Evolutionary conservation across 2,329 filamentous ascomycete species (phyloP).

Genomic region (Nigrospora osmanthi): DNA sequence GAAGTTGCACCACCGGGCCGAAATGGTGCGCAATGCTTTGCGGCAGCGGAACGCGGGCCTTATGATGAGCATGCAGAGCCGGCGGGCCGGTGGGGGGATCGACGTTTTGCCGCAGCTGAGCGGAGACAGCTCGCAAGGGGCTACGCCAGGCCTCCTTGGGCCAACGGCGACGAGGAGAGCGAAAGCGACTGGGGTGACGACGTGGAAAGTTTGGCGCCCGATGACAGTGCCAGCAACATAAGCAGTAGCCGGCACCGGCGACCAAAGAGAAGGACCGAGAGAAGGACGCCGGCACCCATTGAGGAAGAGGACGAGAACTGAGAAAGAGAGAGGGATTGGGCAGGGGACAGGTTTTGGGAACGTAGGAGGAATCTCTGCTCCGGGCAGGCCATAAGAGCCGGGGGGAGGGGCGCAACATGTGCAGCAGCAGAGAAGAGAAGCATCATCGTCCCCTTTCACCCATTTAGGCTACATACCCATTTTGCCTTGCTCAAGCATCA

Average conservation of each 20-base stretch:
- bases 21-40: conserved; percentile 68
- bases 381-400: too few species aligned
- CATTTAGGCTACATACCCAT: too few species aligned
- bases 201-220: conserved; percentile 57
- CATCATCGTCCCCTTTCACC: too few species aligned
- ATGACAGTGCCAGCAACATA: conserved; percentile 77
- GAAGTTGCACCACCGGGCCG: conserved; percentile 76
- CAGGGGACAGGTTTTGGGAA: not conserved
- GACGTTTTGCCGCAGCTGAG: conserved; percentile 44
- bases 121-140: conserved; percentile 36
- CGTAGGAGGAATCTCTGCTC: too few species aligned
- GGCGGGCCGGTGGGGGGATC: conserved; percentile 35
- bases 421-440: too few species aligned
- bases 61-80: conserved; percentile 54
- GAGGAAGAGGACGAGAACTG: conserved; percentile 55
- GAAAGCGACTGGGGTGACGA: conserved; percentile 55
- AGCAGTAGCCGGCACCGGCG: conserved; percentile 60
- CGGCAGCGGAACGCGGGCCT: conserved; percentile 78
- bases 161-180: conserved; percentile 36
- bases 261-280: conserved; percentile 60
- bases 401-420: too few species aligned
- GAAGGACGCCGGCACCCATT: conserved; percentile 64
- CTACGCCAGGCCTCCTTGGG: conserved; percentile 40
- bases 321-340: not conserved
- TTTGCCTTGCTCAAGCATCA: too few species aligned